phyloP scores from a whole-genome alignment of 192 early-diverging fungal species.

The Backusella tarrabulga region DNA sequence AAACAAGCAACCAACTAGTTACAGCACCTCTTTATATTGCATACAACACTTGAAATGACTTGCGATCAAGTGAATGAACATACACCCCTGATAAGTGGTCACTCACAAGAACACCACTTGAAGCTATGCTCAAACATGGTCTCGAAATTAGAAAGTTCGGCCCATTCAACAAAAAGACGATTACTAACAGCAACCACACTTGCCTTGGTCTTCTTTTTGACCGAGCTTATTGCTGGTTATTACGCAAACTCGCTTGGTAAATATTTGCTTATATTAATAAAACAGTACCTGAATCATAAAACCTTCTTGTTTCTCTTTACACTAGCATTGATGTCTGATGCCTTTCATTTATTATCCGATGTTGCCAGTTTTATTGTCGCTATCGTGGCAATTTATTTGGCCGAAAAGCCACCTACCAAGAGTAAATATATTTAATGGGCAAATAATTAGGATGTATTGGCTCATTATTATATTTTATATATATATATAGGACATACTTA shows the following conservation, averaged over 20 bases:
- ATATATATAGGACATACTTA: conserved; percentile 53
- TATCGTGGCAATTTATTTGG: conserved; percentile 61
- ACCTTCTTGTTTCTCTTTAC: background rate
- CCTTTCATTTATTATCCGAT: conserved; percentile 72
- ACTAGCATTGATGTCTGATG: conserved; percentile 68
- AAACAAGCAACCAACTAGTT: background rate
- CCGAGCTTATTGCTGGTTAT: conserved; percentile 63
- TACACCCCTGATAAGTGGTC: background rate
- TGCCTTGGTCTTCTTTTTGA: conserved; percentile 62
- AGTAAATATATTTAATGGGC: conserved; percentile 22
- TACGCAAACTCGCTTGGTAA: conserved; percentile 50
- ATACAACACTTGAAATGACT: background rate
- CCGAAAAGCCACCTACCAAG: conserved; percentile 60
- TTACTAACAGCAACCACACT: conserved; percentile 56
- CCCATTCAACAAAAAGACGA: conserved; percentile 33
- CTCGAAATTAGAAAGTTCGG: background rate
- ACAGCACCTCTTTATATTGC: background rate
- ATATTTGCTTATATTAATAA: background rate
- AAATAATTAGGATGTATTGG: no score
- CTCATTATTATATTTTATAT: background rate
- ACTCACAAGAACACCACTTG: background rate
- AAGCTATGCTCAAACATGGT: conserved; percentile 19
- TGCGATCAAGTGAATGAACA: conserved; percentile 1
- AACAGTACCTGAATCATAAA: background rate
- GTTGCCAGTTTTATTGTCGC: conserved; percentile 75